These are phyloP conservation scores for Yamadazyma sp. DNA, from an alignment of 1,139 yeast species.

Conservation along the genomic window DNA sequence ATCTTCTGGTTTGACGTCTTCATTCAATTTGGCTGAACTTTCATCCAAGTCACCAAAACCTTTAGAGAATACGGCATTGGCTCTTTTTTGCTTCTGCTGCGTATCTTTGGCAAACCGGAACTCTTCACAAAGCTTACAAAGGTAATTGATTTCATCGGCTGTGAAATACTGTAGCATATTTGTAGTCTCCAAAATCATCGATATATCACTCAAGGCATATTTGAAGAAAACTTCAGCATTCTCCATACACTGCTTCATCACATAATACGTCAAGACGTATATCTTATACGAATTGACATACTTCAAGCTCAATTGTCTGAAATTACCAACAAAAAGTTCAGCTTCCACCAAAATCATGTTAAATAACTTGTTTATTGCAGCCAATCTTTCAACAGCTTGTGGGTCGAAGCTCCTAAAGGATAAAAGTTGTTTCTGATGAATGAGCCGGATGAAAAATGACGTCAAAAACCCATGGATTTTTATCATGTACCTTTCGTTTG, in stretches of 20 bases:
- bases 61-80: constrained; percentile 7
- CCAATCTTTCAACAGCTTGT: constrained; percentile 24
- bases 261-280: constrained; percentile 44
- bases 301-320: constrained; percentile 37
- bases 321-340: constrained; percentile 47
- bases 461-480: constrained; percentile 43
- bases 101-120: constrained; percentile 41
- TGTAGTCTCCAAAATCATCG: constrained; percentile 37
- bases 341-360: constrained; percentile 39
- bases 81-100: constrained; percentile 22
- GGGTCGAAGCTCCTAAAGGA: constrained; percentile 26
- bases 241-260: constrained; percentile 44
- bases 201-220: constrained; percentile 26
- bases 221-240: constrained; percentile 42
- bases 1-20: background rate
- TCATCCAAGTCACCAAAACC: background rate
- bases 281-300: constrained; percentile 44
- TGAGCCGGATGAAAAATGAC: constrained; percentile 41
- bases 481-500: constrained; percentile 43
- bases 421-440: constrained; percentile 40
- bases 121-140: constrained; percentile 42
- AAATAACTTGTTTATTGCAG: constrained; percentile 36
- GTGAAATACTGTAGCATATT: constrained; percentile 43
- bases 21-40: background rate
- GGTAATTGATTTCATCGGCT: constrained; percentile 34